Evolutionary conservation across 768 basidiomycete species (phyloP).

Genomic region (Boletus tylopilopsis): DNA sequence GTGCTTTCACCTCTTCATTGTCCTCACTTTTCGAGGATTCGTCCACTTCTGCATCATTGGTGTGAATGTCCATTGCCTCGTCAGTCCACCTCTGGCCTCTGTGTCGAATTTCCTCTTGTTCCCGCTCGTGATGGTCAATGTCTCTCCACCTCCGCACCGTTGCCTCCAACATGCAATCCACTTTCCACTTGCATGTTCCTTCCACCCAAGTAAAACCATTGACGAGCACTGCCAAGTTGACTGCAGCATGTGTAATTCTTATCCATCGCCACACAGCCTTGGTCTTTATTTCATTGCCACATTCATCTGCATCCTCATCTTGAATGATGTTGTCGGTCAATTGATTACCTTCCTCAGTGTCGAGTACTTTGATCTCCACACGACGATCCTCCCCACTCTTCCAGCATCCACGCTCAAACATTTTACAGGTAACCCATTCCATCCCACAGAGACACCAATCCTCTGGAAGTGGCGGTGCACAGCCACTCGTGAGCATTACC

Average conservation of each 20-base stretch:
- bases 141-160: conserved; percentile 69
- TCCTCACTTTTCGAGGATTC: conserved; percentile 47
- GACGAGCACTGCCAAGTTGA: conserved; percentile 63
- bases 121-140: conserved; percentile 61
- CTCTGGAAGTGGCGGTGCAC: conserved; percentile 74
- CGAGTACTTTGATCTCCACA: conserved; percentile 77
- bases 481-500: conserved; percentile 66
- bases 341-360: conserved; percentile 53
- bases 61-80: conserved; percentile 70
- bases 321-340: conserved; percentile 78
- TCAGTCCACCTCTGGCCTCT: conserved; percentile 60
- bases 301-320: conserved; percentile 59
- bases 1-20: conserved; percentile 67
- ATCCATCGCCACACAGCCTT: conserved; percentile 66
- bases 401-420: conserved; percentile 96
- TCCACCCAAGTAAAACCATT: conserved; percentile 72
- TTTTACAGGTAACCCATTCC: conserved; percentile 90
- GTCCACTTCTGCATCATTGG: conserved; percentile 45
- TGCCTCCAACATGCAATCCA: conserved; percentile 61
- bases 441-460: conserved; percentile 96
- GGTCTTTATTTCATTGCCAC: conserved; percentile 17
- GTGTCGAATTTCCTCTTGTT: conserved; percentile 65
- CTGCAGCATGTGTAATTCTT: conserved; percentile 64
- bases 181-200: conserved; percentile 55
- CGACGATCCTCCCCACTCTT: conserved; percentile 62